phyloP scores from a whole-genome alignment of 768 basidiomycete genomes.

The Psilocybe sp. region DNA sequence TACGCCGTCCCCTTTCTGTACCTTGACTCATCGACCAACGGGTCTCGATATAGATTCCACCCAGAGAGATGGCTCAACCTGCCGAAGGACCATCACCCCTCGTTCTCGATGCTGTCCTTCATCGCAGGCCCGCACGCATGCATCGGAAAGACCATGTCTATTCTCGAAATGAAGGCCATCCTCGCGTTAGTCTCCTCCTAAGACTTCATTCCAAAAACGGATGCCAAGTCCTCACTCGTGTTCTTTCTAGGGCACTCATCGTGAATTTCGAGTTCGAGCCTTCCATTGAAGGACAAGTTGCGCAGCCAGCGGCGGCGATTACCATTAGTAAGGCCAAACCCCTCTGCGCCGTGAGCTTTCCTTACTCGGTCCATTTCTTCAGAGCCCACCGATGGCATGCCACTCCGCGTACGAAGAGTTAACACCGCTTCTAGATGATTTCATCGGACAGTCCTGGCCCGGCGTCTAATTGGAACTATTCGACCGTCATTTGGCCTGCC shows the following conservation, averaged over 20 bases:
- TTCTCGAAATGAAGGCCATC: slow-evolving; percentile 47
- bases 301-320: slow-evolving; percentile 40
- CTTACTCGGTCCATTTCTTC: not conserved
- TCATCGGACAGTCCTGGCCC: too few relatives aligned
- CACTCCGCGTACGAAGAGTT: not conserved
- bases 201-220: not conserved
- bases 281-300: slow-evolving; percentile 35
- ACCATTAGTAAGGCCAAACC: slow-evolving; percentile 40
- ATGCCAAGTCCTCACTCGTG: not conserved
- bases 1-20: slow-evolving; percentile 15
- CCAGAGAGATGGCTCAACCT: slow-evolving; percentile 39
- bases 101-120: slow-evolving; percentile 13
- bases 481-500: too few relatives aligned
- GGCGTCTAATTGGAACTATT: too few relatives aligned
- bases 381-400: not conserved
- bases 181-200: slow-evolving; percentile 24
- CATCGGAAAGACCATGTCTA: slow-evolving; percentile 35
- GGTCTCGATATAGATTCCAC: slow-evolving; percentile 32
- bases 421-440: too few relatives aligned
- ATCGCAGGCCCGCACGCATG: slow-evolving; percentile 33
- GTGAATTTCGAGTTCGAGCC: slow-evolving; percentile 44
- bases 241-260: slow-evolving; percentile 29
- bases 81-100: slow-evolving; percentile 27
- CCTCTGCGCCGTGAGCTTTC: not conserved
- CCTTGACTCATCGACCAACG: not conserved